A percentile compares a stretch with the other conserved stretches of the same genome.
Evolutionary conservation across 306 rosid species (phyloP).

Genomic region (Malus orientalis): DNA sequence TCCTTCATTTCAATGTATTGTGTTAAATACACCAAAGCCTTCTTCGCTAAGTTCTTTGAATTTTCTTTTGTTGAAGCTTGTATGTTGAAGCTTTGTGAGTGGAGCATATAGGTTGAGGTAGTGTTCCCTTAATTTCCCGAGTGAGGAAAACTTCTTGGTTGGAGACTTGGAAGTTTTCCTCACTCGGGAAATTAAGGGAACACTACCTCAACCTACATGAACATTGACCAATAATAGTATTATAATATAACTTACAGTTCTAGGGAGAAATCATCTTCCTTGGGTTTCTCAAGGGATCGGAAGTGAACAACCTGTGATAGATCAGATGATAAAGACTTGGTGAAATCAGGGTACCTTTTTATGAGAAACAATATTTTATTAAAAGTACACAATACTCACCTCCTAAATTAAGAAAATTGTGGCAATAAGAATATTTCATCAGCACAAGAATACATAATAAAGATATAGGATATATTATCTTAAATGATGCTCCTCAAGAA

Average conservation of each 20-base stretch:
- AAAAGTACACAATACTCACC: background rate
- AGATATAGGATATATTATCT: background rate
- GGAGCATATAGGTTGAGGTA: no score
- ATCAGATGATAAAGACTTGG: constrained; percentile 8
- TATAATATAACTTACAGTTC: constrained; percentile 58
- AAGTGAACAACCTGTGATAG: constrained; percentile 76
- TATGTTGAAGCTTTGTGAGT: no score
- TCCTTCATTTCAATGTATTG: no score
- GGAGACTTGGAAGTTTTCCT: no score
- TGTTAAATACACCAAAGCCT: no score
- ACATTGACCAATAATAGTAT: constrained; percentile 19
- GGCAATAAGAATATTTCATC: background rate
- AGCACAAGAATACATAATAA: background rate
- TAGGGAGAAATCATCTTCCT: constrained; percentile 79
- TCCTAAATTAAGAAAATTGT: background rate
- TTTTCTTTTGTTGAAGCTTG: no score
- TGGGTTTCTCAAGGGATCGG: constrained; percentile 75
- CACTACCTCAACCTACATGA: background rate
- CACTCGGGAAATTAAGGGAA: no score
- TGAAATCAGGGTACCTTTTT: background rate
- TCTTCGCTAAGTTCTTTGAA: no score
- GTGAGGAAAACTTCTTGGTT: no score
- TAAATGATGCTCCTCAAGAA: background rate
- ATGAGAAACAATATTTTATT: background rate
- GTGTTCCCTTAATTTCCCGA: no score